phyloP scores from a whole-genome alignment of 495 filamentous ascomycete species.

The Aspergillus cavernicola region DNA sequence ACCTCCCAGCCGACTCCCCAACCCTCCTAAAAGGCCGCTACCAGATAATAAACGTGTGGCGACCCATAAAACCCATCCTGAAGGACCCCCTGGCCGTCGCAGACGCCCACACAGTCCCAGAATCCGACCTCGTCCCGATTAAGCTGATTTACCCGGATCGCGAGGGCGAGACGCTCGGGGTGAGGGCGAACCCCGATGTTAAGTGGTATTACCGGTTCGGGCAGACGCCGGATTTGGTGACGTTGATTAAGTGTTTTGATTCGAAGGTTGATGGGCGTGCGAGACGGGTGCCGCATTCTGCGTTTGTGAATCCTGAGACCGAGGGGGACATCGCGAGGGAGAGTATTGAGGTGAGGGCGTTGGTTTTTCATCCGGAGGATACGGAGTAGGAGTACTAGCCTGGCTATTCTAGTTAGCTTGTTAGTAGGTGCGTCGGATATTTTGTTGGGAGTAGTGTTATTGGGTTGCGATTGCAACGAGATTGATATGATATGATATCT shows the following conservation, averaged over 20 bases:
- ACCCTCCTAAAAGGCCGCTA: constrained; percentile 59
- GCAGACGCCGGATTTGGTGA: constrained; percentile 56
- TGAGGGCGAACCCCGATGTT: constrained; percentile 36
- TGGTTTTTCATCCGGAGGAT: constrained; percentile 55
- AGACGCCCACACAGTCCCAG: constrained; percentile 45
- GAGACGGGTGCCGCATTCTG: constrained; percentile 56
- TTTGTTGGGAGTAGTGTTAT: too few relatives aligned
- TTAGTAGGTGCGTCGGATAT: too few relatives aligned
- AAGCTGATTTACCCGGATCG: constrained; percentile 50
- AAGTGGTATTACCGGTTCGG: constrained; percentile 51
- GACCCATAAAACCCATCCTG: constrained; percentile 61
- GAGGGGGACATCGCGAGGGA: constrained; percentile 48
- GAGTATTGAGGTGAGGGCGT: constrained; percentile 61
- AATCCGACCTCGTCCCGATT: constrained; percentile 43
- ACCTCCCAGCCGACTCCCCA: constrained; percentile 60
- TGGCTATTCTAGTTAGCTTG: too few relatives aligned
- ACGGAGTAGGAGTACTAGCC: constrained; percentile 24
- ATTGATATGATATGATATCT: too few relatives aligned
- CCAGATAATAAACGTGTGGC: constrained; percentile 80
- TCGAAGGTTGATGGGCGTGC: constrained; percentile 54
- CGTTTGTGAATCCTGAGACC: constrained; percentile 54
- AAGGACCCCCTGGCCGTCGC: constrained; percentile 63
- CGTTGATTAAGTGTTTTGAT: constrained; percentile 71
- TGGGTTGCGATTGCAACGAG: too few relatives aligned
- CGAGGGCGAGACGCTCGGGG: constrained; percentile 43